phyloP scores from a whole-genome alignment of 2,329 filamentous ascomycete genomes.

The Penicillium sp. region DNA sequence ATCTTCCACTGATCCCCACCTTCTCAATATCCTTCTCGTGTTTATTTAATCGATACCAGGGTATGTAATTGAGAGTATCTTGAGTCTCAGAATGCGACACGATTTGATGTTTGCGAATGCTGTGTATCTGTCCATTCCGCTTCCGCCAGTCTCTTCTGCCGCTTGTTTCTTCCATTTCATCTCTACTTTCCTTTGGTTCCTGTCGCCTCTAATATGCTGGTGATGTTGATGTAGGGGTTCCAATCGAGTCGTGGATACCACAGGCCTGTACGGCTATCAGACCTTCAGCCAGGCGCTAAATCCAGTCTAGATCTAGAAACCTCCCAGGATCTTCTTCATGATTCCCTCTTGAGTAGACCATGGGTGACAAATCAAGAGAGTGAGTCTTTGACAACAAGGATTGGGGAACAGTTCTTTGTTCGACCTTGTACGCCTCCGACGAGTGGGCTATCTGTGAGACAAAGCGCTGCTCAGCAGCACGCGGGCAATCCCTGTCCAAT shows the following conservation, averaged over 20 bases:
- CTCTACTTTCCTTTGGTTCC: constrained; percentile 4
- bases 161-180: neutral
- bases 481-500: constrained; percentile 11
- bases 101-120: constrained; percentile 19
- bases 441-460: constrained; percentile 3
- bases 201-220: constrained; percentile 37
- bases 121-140: neutral
- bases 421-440: neutral
- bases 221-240: constrained; percentile 35
- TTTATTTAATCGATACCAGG: constrained; percentile 32
- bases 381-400: constrained; percentile 6
- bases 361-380: neutral
- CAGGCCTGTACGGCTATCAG: constrained; percentile 30
- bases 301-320: constrained; percentile 26
- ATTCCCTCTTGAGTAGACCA: constrained; percentile 13
- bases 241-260: constrained; percentile 34
- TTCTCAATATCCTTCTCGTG: constrained; percentile 6
- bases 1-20: neutral
- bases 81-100: constrained; percentile 24
- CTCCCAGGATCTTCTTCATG: constrained; percentile 9
- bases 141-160: constrained; percentile 1
- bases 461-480: constrained; percentile 8
- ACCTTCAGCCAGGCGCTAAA: constrained; percentile 22
- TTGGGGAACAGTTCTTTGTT: constrained; percentile 13
- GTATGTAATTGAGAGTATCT: constrained; percentile 32